Percentiles rank a stretch among this genome's conserved stretches.
Evolutionary conservation across 768 basidiomycete species (phyloP).

Genomic region (Rossbeevera mucosa): DNA sequence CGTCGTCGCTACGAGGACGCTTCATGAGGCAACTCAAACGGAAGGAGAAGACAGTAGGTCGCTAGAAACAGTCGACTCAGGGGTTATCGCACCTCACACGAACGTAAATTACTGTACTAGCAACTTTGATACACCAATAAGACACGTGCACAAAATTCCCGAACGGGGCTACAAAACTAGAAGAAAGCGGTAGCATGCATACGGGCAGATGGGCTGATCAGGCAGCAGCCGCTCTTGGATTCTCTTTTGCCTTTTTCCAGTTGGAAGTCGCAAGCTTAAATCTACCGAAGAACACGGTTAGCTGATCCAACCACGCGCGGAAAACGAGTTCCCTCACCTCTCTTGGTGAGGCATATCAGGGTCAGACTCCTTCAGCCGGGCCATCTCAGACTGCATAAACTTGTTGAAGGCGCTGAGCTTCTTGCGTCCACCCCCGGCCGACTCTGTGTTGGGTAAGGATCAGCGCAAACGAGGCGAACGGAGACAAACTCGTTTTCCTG

Average conservation of each 20-base stretch:
- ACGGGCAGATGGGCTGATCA: constrained; percentile 15
- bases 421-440: constrained; percentile 49
- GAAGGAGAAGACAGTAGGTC: constrained; percentile 13
- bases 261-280: constrained; percentile 72
- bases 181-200: constrained; percentile 4
- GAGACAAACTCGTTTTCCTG: constrained; percentile 51
- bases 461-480: constrained; percentile 11
- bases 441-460: constrained; percentile 37
- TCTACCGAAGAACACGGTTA: no score
- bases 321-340: constrained; percentile 41
- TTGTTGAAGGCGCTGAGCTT: constrained; percentile 73
- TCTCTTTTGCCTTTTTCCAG: constrained; percentile 74
- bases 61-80: constrained; percentile 26
- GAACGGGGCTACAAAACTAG: constrained; percentile 16
- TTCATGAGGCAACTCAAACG: constrained; percentile 34
- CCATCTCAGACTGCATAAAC: constrained; percentile 77
- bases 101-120: neutral
- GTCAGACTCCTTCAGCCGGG: constrained; percentile 70
- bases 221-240: constrained; percentile 40
- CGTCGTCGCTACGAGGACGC: constrained; percentile 23
- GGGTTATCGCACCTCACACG: constrained; percentile 7
- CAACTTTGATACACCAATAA: constrained; percentile 28
- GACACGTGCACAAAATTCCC: constrained; percentile 17
- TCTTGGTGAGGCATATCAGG: constrained; percentile 71
- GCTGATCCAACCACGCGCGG: neutral